Conservation (phyloP, 805 yeast species). For the Pichia exigua region DNA sequence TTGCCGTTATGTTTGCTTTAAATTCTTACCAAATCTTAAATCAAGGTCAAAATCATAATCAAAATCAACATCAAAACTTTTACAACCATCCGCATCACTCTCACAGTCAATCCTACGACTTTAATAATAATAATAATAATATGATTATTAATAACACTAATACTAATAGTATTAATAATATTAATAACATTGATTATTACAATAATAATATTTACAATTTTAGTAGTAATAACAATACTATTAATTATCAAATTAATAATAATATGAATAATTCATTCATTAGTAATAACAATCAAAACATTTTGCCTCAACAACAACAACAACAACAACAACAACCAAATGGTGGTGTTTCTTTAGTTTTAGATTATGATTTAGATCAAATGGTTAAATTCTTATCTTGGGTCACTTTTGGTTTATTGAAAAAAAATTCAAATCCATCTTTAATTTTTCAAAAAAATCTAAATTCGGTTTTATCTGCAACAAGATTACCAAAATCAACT, state of each 20-base stretch:
- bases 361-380: constrained; percentile 69
- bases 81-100: not conserved
- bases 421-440: constrained; percentile 40
- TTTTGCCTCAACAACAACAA: not conserved
- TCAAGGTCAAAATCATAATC: not conserved
- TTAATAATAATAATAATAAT: not conserved
- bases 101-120: not conserved
- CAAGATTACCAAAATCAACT: constrained; percentile 80
- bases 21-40: not conserved
- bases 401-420: constrained; percentile 61
- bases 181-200: not conserved
- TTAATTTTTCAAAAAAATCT: constrained; percentile 50
- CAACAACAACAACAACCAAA: constrained; percentile 17
- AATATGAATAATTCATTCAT: not conserved
- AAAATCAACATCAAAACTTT: not conserved
- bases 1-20: not conserved
- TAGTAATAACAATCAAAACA: not conserved
- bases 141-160: not conserved
- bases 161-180: not conserved
- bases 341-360: constrained; percentile 72
- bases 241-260: not conserved
- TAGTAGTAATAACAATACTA: not conserved
- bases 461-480: constrained; percentile 68
- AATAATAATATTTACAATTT: not conserved
- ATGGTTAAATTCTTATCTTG: constrained; percentile 80